Percentiles rank a stretch among this genome's conserved stretches.
Conservation (phyloP, 176 grass and related monocot species). For the Panicum miliaceum region DNA sequence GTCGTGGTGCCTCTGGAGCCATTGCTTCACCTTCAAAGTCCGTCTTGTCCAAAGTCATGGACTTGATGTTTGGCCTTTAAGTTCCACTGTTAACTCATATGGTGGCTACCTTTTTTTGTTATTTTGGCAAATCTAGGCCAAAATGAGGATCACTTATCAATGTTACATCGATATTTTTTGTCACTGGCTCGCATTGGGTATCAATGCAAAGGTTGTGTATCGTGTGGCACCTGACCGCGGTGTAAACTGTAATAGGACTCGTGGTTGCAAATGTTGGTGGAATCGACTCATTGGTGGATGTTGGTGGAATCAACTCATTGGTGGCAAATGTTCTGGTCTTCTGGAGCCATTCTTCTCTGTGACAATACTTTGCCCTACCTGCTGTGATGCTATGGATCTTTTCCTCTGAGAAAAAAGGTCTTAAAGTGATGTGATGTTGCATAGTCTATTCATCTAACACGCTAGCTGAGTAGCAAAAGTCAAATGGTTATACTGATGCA, state of each 20-base stretch:
- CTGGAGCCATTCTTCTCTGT: no score
- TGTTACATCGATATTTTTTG: not conserved
- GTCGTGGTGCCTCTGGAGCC: constrained; percentile 42
- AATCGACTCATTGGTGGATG: not conserved
- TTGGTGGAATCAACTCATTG: not conserved
- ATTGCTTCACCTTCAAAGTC: constrained; percentile 91
- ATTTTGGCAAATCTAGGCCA: not conserved
- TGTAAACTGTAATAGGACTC: not conserved
- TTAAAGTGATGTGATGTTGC: not conserved
- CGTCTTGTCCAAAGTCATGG: constrained; percentile 74
- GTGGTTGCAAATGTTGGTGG: not conserved
- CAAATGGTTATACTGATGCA: not conserved
- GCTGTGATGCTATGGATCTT: not conserved
- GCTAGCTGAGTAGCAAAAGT: not conserved
- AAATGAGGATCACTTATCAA: constrained; percentile 2
- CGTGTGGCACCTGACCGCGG: not conserved
- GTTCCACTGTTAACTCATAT: not conserved
- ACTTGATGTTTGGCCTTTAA: constrained; percentile 93
- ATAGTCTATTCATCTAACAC: not conserved
- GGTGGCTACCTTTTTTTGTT: not conserved
- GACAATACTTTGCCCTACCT: not conserved
- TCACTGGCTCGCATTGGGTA: not conserved
- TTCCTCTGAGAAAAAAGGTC: not conserved
- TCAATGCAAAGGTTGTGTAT: not conserved
- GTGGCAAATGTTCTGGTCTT: not conserved